Evolutionary conservation across 2,329 filamentous ascomycete genomes (phyloP), one percentile per base, ranked within the genome.

Genomic region (Diaporthe ampelina): DNA sequence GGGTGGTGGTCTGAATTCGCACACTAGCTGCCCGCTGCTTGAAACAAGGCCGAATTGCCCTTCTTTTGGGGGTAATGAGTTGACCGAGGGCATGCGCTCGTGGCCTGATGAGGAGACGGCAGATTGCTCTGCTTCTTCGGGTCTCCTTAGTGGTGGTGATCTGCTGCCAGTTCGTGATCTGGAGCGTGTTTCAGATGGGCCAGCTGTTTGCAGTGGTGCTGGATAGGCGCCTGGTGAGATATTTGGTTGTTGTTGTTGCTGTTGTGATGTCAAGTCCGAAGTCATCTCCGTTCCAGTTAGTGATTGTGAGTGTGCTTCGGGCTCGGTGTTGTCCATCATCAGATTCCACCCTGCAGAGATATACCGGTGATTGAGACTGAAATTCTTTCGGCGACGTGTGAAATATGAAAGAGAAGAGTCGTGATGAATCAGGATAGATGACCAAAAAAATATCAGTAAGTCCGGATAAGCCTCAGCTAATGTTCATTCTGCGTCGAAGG

Each of bases 21-120:
- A 72, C 45, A 72, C 69, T 11, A 72, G 45, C 45, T 72, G 69
- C 6, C 69, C 69, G 7, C 35, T 63, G 57, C 32, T 72, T 8
- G 69, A 63, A 32, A 72, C 45, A 15, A 72, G 17, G 2, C 69
- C 69, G 10, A 72, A 72, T 1, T 54, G 69, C 0, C 69, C 57
- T 4, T 72, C 69, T 29, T 10, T 72, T 9, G 43, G 69, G 3
- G 56, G 68, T 37, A 52, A 10, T 2, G 57, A 63, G 29, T 63
- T 29, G 15, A 50, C 57, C 17, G 40, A 50, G 57, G 69, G 45
- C 63, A 67, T 67, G 29, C 63, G 63, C 45, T 67, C 45, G 32
- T 67, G 63, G 0, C 63, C 21, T 5, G 63, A 37, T 37, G 59
- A 45, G 6, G 37, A n/a, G 40, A 21, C 4, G 26, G 9, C 43